Evolutionary conservation across 2,329 filamentous ascomycete species (phyloP).

Genomic region (Monilinia aucupariae): DNA sequence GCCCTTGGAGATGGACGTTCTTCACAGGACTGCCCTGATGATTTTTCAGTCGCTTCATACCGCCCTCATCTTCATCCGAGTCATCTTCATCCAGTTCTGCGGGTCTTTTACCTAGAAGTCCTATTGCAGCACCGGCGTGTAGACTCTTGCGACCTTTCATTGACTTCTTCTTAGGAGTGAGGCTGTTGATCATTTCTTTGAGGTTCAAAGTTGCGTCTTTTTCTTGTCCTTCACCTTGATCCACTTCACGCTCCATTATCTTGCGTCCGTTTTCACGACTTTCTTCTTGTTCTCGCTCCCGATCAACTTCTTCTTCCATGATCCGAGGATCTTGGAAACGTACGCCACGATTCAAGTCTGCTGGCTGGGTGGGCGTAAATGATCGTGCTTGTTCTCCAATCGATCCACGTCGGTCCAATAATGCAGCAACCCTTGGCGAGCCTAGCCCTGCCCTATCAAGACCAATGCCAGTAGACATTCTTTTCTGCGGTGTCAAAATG

Average conservation of each 20-base stretch:
- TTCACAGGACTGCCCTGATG: constrained; percentile 72
- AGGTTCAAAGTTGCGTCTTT: constrained; percentile 61
- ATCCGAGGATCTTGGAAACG: constrained; percentile 61
- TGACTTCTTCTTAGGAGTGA: constrained; percentile 68
- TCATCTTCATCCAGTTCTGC: constrained; percentile 61
- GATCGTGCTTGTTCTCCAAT: constrained; percentile 60
- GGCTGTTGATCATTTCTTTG: constrained; percentile 70
- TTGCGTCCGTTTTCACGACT: constrained; percentile 55
- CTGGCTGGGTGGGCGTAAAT: constrained; percentile 52
- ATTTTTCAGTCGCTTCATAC: constrained; percentile 65
- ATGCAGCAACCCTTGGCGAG: constrained; percentile 65
- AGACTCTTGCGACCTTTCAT: constrained; percentile 68
- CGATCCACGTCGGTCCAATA: constrained; percentile 65
- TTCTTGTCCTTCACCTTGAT: constrained; percentile 44
- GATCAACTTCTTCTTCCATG: constrained; percentile 58
- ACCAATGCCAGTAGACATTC: constrained; percentile 62
- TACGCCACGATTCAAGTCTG: constrained; percentile 42
- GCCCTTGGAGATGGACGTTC: constrained; percentile 63
- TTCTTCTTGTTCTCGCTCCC: constrained; percentile 55
- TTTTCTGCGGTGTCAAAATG: constrained; percentile 55
- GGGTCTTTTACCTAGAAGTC: constrained; percentile 69
- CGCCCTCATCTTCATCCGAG: constrained; percentile 55
- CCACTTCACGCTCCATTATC: constrained; percentile 49
- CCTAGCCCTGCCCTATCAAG: constrained; percentile 66
- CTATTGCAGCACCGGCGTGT: constrained; percentile 67